phyloP scores from a whole-genome alignment of 1,284 basidiomycete genomes.

The Xerocomus minutiporus region DNA sequence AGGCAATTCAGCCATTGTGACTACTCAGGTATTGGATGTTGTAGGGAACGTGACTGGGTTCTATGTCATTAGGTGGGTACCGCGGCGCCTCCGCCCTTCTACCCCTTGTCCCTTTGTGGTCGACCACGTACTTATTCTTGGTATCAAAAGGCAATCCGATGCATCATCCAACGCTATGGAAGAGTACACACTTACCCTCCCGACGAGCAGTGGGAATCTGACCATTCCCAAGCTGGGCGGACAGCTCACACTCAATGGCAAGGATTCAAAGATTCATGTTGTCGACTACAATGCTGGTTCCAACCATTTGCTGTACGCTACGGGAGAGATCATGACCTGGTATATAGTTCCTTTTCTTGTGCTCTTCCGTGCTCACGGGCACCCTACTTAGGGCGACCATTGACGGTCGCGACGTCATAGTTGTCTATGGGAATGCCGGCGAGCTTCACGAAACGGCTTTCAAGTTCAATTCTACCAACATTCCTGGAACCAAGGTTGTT shows the following conservation, averaged over 20 bases:
- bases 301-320: slow-evolving; percentile 44
- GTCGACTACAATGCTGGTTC: slow-evolving; percentile 46
- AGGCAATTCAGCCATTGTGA: slow-evolving; percentile 41
- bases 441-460: slow-evolving; percentile 49
- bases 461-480: slow-evolving; percentile 27
- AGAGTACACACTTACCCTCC: slow-evolving; percentile 32
- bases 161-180: slow-evolving; percentile 10
- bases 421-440: slow-evolving; percentile 46
- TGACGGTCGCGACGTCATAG: slow-evolving; percentile 43
- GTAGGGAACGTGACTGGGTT: slow-evolving; percentile 45
- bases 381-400: slow-evolving; percentile 40
- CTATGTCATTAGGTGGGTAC: slow-evolving; percentile 41
- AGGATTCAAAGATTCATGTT: slow-evolving; percentile 49
- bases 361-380: neutral
- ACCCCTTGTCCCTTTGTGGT: neutral
- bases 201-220: slow-evolving; percentile 42
- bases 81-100: neutral
- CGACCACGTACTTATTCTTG: slow-evolving; percentile 1
- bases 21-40: slow-evolving; percentile 44
- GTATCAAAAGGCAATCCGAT: slow-evolving; percentile 15
- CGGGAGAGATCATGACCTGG: slow-evolving; percentile 49
- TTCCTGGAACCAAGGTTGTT: slow-evolving; percentile 34
- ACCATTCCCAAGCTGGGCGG: slow-evolving; percentile 41
- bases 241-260: slow-evolving; percentile 39
- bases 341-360: slow-evolving; percentile 12